Evolutionary conservation across 2,329 filamentous ascomycete species (phyloP), one percentile per base, ranked within the genome.

Genomic region (Ascochyta pisi): DNA sequence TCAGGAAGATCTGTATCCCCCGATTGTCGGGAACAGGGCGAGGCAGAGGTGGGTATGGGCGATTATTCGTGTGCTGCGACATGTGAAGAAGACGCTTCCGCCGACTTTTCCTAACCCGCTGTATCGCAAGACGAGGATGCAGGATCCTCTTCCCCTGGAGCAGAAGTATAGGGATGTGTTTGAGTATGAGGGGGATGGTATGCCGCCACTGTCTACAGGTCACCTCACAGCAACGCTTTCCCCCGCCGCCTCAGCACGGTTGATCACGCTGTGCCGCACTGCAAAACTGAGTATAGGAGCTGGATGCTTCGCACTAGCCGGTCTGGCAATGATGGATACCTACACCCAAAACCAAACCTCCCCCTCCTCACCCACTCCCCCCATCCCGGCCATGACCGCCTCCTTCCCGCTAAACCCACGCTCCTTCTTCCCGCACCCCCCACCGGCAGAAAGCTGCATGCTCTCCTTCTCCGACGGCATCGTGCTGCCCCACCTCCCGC

Each of bases 341-440:
- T 63, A 81, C 57, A 75, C 79, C 50, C 38, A 58, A 1, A 69
- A 58, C 0, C 47, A 74, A 34, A 73, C 76, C 4, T 7, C 66
- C 31, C 57, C 71, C 6, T 63, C 66, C 1, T 27, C 67, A 22
- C 19, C 59, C 1, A 4, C 29, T 6, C 5, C 12, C 10, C 10
- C 15, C 1, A n/a, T 15, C 9, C n/a, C 72, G 72, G 19, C 76
- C 7, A 80, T 81, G 66, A 75, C 76, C 24, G 77, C 76, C 3
- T 78, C 76, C 12, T 82, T 81, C 48, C 79, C 79, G 0, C 68
- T 81, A 15, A 81, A 81, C 52, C 79, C 79, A 0, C 76, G 79
- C 7, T 71, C 76, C 1, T 78, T 77, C 63, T 79, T 81, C 51
- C 65, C 70, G 37, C 70, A 71, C 47, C 66, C 69, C 3, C 67